Evolutionary conservation across 2,329 filamentous ascomycete genomes (phyloP).

Genomic region (Xylariaceae sp.): DNA sequence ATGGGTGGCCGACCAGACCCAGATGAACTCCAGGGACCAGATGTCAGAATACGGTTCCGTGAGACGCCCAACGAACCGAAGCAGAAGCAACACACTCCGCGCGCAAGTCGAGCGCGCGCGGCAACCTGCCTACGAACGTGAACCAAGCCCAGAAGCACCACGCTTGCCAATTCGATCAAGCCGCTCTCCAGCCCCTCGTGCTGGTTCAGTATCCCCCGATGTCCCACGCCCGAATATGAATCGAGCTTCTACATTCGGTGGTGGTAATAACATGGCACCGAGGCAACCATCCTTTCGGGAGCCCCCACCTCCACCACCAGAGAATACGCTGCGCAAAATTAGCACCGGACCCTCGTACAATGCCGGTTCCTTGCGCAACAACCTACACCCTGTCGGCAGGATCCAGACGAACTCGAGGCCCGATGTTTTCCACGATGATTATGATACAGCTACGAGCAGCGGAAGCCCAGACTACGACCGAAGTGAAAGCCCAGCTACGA

Average conservation of each 20-base stretch:
- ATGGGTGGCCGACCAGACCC: slow-evolving; percentile 35
- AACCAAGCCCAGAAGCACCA: slow-evolving; percentile 34
- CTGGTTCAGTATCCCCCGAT: slow-evolving; percentile 25
- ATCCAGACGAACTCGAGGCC: slow-evolving; percentile 37
- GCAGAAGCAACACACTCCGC: slow-evolving; percentile 46
- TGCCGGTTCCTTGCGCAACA: slow-evolving; percentile 37
- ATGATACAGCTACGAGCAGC: slow-evolving; percentile 48
- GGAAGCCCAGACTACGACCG: slow-evolving; percentile 50
- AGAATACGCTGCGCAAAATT: slow-evolving; percentile 22
- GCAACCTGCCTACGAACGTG: slow-evolving; percentile 33
- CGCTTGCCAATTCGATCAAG: slow-evolving; percentile 44
- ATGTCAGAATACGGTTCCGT: slow-evolving; percentile 23
- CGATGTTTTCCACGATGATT: slow-evolving; percentile 48
- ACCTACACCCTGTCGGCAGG: slow-evolving; percentile 44
- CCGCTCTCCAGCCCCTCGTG: slow-evolving; percentile 24
- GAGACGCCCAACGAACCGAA: slow-evolving; percentile 29
- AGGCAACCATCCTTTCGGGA: slow-evolving; percentile 26
- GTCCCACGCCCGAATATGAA: slow-evolving; percentile 25
- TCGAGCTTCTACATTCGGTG: slow-evolving; percentile 24
- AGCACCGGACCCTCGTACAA: slow-evolving; percentile 25
- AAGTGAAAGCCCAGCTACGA: slow-evolving; percentile 53
- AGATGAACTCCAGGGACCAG: slow-evolving; percentile 16
- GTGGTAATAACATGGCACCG: slow-evolving; percentile 15
- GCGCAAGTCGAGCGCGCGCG: slow-evolving; percentile 36
- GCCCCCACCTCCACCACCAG: slow-evolving; percentile 22